Base-by-base conservation (phyloP, 352 stramenopile species). In the Phytophthora europaea region DNA sequence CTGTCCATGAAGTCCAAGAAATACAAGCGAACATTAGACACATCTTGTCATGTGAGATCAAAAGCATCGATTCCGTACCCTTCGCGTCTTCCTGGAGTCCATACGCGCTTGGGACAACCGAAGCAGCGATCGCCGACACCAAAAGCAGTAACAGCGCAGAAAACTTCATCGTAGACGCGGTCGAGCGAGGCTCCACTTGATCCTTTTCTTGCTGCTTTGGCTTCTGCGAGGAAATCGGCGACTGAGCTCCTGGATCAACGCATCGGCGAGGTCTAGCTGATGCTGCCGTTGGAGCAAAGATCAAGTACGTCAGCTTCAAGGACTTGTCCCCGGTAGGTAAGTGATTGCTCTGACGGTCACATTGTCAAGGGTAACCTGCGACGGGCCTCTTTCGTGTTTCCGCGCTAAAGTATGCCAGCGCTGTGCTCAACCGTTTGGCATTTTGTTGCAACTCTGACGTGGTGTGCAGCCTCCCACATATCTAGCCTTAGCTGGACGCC, bases 101-200 rank as follows among this genome's bases (percentile, higher is more conserved):
- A 43, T n/a, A 40, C 2, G 18, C 56, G 2, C 43, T 12, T 22
- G 51, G 20, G 8, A 45, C 23, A 36, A 73, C 10, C 20, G 33
- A 10, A 58, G 63, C 40, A 2, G 28, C n/a, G 40, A 72, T 26
- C 26, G 47, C 70, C 40, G 72, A 52, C 31, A 73, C 57, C 57
- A 73, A 34, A 4, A 73, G 33, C 23, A 73, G 34, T 20, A 76
- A 33, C 12, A 76, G 33, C 33, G 64, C 23, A 1, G 40, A 65
- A 36, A 33, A 6, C 53, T 76, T 73, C 69, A 76, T 76, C n/a
- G 47, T 63, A 22, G 3, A 22, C 12, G 9, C 34, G 36, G 15
- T 43, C 6, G 13, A 18, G 47, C 12, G 34, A 15, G 12, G 5
- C 23, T 38, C 16, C 6, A 55, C 64, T 75, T 34, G 34, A 54